Evolutionary conservation across 1,139 yeast species (phyloP), one percentile per base, ranked within the genome.

Genomic region (Meyerozyma elateridarum): DNA sequence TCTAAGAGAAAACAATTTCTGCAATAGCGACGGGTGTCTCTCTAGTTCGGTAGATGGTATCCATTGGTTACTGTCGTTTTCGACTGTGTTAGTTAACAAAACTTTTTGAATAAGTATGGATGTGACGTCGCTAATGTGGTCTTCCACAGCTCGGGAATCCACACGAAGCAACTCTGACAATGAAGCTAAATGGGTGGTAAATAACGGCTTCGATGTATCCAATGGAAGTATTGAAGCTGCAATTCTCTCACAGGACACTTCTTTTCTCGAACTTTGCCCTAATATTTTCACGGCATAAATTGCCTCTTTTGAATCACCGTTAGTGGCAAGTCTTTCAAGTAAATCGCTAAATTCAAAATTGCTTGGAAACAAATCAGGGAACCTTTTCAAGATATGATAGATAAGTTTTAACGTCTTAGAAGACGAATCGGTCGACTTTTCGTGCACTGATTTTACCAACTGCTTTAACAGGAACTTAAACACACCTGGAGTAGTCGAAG

Each of bases 281-380:
- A 85, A 46, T 6, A 83, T 61, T 46, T 76, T 79, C 7, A 78
- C 60, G 0, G 89, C 71, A 50, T 79, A 84, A 46, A 71, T 76
- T 0, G 91, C 83, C 44, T 82, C 87, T 8, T 49, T 40, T 1
- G 85, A 76, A 1, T 73, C 56, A 0, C 93, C 93, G 2, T 49
- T 45, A 0, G 62, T 38, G 0, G 84, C 72, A 22, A 79, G 55
- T 1, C 56, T 52, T 30, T 64, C 59, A 31, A 80, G 49, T 8
- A 56, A 53, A 7, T 64, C 67, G 8, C 57, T 45, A 39, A 76
- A 76, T 6, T 48, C 49, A 0, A 46, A 36, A 27, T 58, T 64
- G 3, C 49, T 45, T 0, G 74, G 69, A 32, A 56, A 56, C 18
- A 54, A 44, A 6, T 66, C 70, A 0, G 77, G 72, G 42, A 61